These are phyloP conservation scores for Arachnopeziza araneosa DNA, from an alignment of 2,329 filamentous ascomycete species.

Conservation along the genomic window DNA sequence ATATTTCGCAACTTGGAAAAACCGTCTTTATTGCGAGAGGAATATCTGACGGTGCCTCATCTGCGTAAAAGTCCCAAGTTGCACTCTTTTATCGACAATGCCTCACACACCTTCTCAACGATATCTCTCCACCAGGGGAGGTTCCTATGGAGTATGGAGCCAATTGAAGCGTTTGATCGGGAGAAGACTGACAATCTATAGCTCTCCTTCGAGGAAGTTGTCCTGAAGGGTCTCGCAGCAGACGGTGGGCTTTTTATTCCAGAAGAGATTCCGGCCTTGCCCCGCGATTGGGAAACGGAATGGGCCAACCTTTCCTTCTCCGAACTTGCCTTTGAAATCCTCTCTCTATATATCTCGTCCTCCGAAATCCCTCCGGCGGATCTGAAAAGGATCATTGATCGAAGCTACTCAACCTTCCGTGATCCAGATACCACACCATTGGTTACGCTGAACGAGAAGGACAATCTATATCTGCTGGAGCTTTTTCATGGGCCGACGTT, in stretches of 20 bases:
- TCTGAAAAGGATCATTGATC: constrained; percentile 74
- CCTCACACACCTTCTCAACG: constrained; percentile 47
- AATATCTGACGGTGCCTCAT: no score
- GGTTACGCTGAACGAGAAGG: constrained; percentile 63
- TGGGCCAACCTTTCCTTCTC: constrained; percentile 78
- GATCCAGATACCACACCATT: constrained; percentile 72
- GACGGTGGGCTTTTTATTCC: constrained; percentile 90
- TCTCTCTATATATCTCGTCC: constrained; percentile 80
- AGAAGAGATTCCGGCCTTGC: constrained; percentile 66
- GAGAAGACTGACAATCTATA: constrained; percentile 32
- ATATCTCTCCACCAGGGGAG: constrained; percentile 58
- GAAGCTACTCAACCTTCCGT: constrained; percentile 88
- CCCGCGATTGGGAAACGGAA: constrained; percentile 55
- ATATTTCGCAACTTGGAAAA: no score
- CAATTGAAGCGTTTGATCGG: constrained; percentile 5
- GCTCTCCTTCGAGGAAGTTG: constrained; percentile 87
- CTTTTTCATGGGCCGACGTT: constrained; percentile 95
- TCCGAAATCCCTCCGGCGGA: constrained; percentile 76
- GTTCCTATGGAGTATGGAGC: constrained; percentile 52
- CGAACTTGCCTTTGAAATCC: constrained; percentile 77
- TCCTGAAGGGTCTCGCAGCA: constrained; percentile 79
- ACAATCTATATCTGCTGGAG: constrained; percentile 80
- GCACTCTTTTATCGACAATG: background rate
- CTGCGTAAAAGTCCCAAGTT: no score
- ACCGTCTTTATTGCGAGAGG: no score